Evolutionary conservation across 1,139 yeast species (phyloP), one percentile per base, ranked within the genome.

Genomic region (Citeromyces hawaiiensis): DNA sequence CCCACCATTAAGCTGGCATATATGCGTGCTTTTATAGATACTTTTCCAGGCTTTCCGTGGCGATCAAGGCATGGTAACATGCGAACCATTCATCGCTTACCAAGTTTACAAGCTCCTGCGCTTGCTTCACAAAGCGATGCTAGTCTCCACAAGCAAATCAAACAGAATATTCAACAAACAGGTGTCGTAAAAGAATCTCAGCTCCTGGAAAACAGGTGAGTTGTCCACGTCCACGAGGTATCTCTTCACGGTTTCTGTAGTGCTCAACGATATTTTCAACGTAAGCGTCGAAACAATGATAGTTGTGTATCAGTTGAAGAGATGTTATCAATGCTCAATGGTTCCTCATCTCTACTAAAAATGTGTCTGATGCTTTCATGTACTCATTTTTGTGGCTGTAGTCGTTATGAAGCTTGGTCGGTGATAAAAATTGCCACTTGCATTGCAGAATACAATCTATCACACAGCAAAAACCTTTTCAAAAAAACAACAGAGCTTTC

Each of bases 171-270:
- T 72, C 30, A 83, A 65, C 42, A 83, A 57, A 47, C 71, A 74
- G 15, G 96, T 94, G n/a, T 83, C 70, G 55, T 83, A 86, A 16
- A 78, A 58, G 7, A 76, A 64, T 52, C 94, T 69, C 41, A 82
- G 63, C 40, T 68, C 72, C 33, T 48, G 45, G 44, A 58, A 67
- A 3, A 68, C 44, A 11, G 43, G 47, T 16, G 29, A 33, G 33
- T 52, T 55, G 3, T 40, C 40, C 4, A 44, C 48, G 29, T 15
- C 29, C 17, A 35, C 37, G 7, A 46, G 38, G 19, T 46, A 39
- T 3, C 21, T 37, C 25, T 44, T 39, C 14, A 45, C 27, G 15
- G 46, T 44, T 5, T 36, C 16, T 14, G 42, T 38, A 21, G 38
- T 39, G 15, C 35, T 35, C 7, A 35, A 29, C 33, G 1, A 32